These are phyloP conservation scores for Diutina scorzettiae DNA, from an alignment of 1,139 yeast genomes.

Conservation along the genomic window DNA sequence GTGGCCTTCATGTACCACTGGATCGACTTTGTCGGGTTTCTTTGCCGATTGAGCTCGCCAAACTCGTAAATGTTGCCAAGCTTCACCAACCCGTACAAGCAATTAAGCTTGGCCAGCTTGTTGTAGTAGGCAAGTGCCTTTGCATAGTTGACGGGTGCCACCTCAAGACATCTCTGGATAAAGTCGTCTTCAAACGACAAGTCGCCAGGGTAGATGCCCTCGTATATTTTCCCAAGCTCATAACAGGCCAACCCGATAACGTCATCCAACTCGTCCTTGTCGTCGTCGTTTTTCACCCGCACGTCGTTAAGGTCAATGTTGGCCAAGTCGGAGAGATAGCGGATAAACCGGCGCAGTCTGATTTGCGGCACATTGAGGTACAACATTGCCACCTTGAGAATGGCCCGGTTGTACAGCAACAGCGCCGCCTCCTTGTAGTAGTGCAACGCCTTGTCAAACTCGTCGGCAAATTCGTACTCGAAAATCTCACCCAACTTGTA, in stretches of 20 bases:
- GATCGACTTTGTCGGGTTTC: constrained; percentile 63
- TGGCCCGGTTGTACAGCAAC: constrained; percentile 33
- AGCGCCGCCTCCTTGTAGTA: constrained; percentile 29
- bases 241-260: constrained; percentile 31
- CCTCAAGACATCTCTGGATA: constrained; percentile 21
- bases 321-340: constrained; percentile 4
- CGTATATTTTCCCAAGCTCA: constrained; percentile 60
- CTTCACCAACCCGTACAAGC: constrained; percentile 75
- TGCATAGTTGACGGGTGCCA: constrained; percentile 39
- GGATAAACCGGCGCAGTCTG: constrained; percentile 18
- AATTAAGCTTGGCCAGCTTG: constrained; percentile 65
- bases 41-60: constrained; percentile 60
- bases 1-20: constrained; percentile 89
- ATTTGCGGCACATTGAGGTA: constrained; percentile 24
- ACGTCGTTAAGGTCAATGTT: constrained; percentile 4
- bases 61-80: constrained; percentile 81
- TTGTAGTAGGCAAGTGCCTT: constrained; percentile 59
- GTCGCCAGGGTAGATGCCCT: constrained; percentile 47
- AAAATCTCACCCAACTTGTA: constrained; percentile 31
- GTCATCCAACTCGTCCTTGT: constrained; percentile 30
- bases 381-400: constrained; percentile 29
- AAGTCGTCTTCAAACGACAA: constrained; percentile 26
- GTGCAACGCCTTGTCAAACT: constrained; percentile 22
- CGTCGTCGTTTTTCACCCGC: constrained; percentile 17
- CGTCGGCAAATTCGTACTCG: constrained; percentile 21